These are phyloP conservation scores for Rhizopus stolonifer DNA, from an alignment of 371 early-diverging fungal genomes.

Conservation along the genomic window DNA sequence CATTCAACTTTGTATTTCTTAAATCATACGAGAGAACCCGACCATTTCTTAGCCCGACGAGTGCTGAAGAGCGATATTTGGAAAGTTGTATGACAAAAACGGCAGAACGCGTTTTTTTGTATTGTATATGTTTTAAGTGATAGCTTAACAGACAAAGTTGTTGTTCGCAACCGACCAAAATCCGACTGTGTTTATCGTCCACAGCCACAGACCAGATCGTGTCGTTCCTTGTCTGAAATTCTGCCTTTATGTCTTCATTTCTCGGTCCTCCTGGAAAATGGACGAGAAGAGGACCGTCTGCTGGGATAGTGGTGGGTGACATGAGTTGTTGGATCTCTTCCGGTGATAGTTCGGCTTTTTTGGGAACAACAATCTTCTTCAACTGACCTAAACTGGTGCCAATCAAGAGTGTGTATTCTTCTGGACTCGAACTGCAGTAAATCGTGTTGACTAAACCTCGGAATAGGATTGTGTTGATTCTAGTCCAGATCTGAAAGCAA, in stretches of 20 bases:
- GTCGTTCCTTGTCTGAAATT: constrained; percentile 4
- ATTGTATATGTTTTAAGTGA: background rate
- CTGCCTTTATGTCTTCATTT: background rate
- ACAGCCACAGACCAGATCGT: constrained; percentile 23
- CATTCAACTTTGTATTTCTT: background rate
- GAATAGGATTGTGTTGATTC: no score
- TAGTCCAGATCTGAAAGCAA: constrained; percentile 25
- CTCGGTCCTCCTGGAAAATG: background rate
- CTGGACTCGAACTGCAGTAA: background rate
- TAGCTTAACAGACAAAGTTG: constrained; percentile 16
- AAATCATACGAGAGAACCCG: constrained; percentile 10
- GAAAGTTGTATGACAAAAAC: constrained; percentile 16
- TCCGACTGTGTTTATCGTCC: constrained; percentile 2
- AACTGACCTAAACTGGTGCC: no score
- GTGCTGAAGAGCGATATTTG: constrained; percentile 5
- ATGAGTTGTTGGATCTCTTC: no score
- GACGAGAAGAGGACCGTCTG: background rate
- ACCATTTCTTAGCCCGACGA: constrained; percentile 30
- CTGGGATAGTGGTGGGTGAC: no score
- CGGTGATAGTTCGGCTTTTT: no score
- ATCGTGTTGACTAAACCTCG: background rate
- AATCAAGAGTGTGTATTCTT: no score
- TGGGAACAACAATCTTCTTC: no score
- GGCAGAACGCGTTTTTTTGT: constrained; percentile 10
- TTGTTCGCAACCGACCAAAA: constrained; percentile 25